A percentile compares a stretch with the other conserved stretches of the same genome.
These are phyloP conservation scores for Chamaecrista fasciculata DNA, from an alignment of 306 rosid genomes.

Conservation along the genomic window DNA sequence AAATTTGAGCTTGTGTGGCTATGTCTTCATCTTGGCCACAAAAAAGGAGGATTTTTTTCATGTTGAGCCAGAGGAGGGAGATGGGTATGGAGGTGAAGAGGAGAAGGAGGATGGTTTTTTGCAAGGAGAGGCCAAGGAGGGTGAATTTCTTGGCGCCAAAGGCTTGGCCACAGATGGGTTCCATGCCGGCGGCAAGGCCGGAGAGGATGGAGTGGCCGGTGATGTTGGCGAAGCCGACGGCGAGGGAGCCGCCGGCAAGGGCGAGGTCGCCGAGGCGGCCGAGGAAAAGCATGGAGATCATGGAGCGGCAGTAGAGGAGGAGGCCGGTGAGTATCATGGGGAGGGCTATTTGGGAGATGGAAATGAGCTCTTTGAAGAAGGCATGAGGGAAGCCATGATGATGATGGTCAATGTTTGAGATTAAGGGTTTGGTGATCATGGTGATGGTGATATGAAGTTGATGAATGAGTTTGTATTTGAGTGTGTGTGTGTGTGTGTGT, in stretches of 20 bases:
- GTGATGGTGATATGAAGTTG: no score
- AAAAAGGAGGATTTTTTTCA: slow-evolving; percentile 59
- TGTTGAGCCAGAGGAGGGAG: slow-evolving; percentile 76
- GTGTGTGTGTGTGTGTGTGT: no score
- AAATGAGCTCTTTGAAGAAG: slow-evolving; percentile 38
- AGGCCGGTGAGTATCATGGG: slow-evolving; percentile 88
- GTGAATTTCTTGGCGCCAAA: slow-evolving; percentile 69
- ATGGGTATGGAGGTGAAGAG: slow-evolving; percentile 59
- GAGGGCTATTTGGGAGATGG: slow-evolving; percentile 62
- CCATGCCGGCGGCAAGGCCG: slow-evolving; percentile 89
- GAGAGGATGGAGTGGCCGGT: slow-evolving; percentile 92
- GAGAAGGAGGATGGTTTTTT: slow-evolving; percentile 66
- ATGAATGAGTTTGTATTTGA: no score
- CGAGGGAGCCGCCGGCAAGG: slow-evolving; percentile 88
- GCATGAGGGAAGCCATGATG: slow-evolving; percentile 30
- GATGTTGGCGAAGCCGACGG: slow-evolving; percentile 84
- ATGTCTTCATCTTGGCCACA: slow-evolving; percentile 75
- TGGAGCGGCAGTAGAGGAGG: slow-evolving; percentile 77
- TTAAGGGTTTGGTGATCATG: slow-evolving; percentile 34
- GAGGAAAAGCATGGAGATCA: slow-evolving; percentile 93
- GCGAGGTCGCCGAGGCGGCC: slow-evolving; percentile 83
- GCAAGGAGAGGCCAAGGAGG: slow-evolving; percentile 74
- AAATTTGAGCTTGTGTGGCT: slow-evolving; percentile 69
- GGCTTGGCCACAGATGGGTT: slow-evolving; percentile 89
- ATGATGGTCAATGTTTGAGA: slow-evolving; percentile 37